Evolutionary conservation across 192 early-diverging fungal species (phyloP).

Genomic region (Paraglomus occultum): DNA sequence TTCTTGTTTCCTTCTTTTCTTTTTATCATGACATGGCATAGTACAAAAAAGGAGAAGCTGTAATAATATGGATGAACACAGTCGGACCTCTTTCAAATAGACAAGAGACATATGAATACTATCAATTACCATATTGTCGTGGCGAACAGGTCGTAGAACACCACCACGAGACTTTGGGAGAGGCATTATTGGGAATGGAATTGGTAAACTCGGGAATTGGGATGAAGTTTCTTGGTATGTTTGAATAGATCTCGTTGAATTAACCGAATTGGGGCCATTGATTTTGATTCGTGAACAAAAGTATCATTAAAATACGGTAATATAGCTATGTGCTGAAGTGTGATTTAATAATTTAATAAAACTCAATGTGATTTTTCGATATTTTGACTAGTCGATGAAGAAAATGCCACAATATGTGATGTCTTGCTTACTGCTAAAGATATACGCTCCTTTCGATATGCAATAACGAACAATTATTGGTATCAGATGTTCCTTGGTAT

Average conservation of each 20-base stretch:
- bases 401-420: constrained; percentile 49
- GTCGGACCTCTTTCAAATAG: constrained; percentile 61
- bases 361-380: neutral
- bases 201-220: constrained; percentile 68
- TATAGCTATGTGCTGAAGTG: neutral
- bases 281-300: neutral
- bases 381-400: constrained; percentile 32
- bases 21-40: constrained; percentile 27
- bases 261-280: neutral
- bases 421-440: constrained; percentile 42
- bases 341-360: neutral
- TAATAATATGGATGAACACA: constrained; percentile 70
- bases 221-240: constrained; percentile 62
- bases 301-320: neutral
- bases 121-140: constrained; percentile 70
- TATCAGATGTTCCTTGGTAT: constrained; percentile 62
- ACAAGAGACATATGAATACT: constrained; percentile 76
- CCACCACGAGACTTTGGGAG: constrained; percentile 77
- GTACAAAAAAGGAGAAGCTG: constrained; percentile 62
- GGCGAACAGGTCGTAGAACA: constrained; percentile 60
- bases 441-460: constrained; percentile 60
- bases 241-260: neutral
- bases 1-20: neutral
- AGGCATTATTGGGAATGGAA: constrained; percentile 76
- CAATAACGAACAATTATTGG: constrained; percentile 63